Base-by-base conservation (phyloP, 2,329 filamentous ascomycete species). In the Aureobasidium uvarum region DNA sequence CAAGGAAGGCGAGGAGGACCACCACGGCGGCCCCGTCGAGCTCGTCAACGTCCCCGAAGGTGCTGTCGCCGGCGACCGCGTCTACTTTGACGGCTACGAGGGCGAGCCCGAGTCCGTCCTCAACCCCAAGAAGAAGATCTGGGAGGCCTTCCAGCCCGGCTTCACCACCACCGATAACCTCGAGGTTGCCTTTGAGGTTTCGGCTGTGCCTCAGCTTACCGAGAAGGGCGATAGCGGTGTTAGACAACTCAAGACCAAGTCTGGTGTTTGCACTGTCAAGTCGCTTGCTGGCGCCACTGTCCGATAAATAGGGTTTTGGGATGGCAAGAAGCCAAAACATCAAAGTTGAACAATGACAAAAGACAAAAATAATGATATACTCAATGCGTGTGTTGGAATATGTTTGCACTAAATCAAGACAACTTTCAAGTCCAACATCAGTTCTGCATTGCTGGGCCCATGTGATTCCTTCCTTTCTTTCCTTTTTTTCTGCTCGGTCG, bases 51-150 rank as follows among this genome's bases (percentile, higher is more conserved):
- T 94, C 0, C 95, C 95, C 1, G 85, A 83, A 20, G 91, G 85
- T 46, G 84, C 91, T 50, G 86, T 88, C 74, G 91, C 93, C 6
- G 95, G 95, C 66, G 92, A 96, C 75, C 84, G 91, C 16, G 90
- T 98, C 60, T 93, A 84, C 83, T 99, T 99, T 75, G 91, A 98
- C 76, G 95, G 95, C 55, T 99, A 91, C 88, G 84, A 91, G 77
- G 93, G 92, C 67, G 90, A 96, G 82, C 92, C 95, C 0, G 95
- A 99, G 84, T 89, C 89, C 68, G 86, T 94, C 60, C 84, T 99
- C 66, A 99, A 98, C 84, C 95, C 95, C 66, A 99, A 99, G 89
- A 99, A 98, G 88, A 98, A 98, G 88, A 83, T 98, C 68, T 98
- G 94, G 93, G 95, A 99, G 84, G 91, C 85, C 11, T 91, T 96